Conservation (phyloP, 2,329 filamentous ascomycete species). For the Diaporthe vexans region DNA sequence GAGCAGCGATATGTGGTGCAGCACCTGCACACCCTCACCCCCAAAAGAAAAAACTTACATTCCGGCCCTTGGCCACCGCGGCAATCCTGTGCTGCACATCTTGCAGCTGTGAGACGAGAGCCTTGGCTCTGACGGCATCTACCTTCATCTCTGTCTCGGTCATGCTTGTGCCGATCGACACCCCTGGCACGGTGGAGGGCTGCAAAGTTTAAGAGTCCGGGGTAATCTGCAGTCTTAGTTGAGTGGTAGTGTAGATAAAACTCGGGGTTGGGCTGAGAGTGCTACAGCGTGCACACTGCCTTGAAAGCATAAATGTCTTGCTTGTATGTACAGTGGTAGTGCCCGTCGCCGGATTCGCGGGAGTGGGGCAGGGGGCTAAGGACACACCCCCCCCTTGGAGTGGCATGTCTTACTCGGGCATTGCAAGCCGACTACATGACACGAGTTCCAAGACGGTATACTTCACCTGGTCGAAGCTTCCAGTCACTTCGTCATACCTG, state of each 20-base stretch:
- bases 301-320: background rate
- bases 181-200: conserved; percentile 15
- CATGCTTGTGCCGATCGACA: conserved; percentile 51
- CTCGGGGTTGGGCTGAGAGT: conserved; percentile 22
- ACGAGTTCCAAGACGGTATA: no score
- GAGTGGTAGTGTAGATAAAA: background rate
- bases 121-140: conserved; percentile 71
- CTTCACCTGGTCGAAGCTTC: no score
- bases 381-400: background rate
- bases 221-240: background rate
- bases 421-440: no score
- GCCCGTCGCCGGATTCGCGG: conserved; percentile 10
- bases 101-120: conserved; percentile 73
- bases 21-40: background rate
- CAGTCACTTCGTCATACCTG: no score
- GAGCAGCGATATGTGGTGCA: background rate
- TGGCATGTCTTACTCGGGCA: background rate
- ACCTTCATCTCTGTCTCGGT: conserved; percentile 71
- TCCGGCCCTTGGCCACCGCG: conserved; percentile 65
- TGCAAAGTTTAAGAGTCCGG: background rate
- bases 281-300: background rate
- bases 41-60: conserved; percentile 64
- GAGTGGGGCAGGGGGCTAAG: background rate
- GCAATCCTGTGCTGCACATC: conserved; percentile 71
- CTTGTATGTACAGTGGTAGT: background rate